Conservation (phyloP, 192 early-diverging fungal genomes). For the Geranomyces variabilis region DNA sequence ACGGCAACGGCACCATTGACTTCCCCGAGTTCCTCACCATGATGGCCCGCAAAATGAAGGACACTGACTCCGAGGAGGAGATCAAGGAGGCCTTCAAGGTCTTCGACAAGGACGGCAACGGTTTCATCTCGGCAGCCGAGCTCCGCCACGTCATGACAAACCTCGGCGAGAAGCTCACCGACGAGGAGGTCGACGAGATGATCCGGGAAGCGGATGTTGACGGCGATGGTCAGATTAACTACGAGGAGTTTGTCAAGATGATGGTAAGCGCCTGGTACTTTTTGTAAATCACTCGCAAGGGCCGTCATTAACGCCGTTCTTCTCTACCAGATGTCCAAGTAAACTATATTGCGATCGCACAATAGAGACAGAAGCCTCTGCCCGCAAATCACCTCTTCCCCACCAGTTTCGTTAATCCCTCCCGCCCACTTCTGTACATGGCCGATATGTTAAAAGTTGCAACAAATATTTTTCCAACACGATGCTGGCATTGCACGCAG, state of each 20-base stretch:
- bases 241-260: conserved; percentile 85
- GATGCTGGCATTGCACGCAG: too few species aligned
- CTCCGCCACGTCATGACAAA: conserved; percentile 88
- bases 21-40: conserved; percentile 93
- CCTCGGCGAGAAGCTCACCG: conserved; percentile 82
- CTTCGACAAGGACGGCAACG: conserved; percentile 55
- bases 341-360: too few species aligned
- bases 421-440: too few species aligned
- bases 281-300: too few species aligned
- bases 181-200: conserved; percentile 76
- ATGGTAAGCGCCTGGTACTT: conserved; percentile 33
- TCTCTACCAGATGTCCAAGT: too few species aligned
- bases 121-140: conserved; percentile 85
- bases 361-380: too few species aligned
- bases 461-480: too few species aligned
- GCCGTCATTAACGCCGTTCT: too few species aligned
- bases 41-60: conserved; percentile 84
- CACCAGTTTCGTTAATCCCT: too few species aligned
- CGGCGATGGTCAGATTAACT: conserved; percentile 81
- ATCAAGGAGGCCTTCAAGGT: conserved; percentile 94
- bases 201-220: conserved; percentile 69
- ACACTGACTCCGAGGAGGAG: conserved; percentile 84
- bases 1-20: conserved; percentile 93
- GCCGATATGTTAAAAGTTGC: too few species aligned
- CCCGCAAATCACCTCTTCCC: too few species aligned